phyloP scores from a whole-genome alignment of 2,329 filamentous ascomycete genomes.

The Neofusicoccum kwambonambiense region DNA sequence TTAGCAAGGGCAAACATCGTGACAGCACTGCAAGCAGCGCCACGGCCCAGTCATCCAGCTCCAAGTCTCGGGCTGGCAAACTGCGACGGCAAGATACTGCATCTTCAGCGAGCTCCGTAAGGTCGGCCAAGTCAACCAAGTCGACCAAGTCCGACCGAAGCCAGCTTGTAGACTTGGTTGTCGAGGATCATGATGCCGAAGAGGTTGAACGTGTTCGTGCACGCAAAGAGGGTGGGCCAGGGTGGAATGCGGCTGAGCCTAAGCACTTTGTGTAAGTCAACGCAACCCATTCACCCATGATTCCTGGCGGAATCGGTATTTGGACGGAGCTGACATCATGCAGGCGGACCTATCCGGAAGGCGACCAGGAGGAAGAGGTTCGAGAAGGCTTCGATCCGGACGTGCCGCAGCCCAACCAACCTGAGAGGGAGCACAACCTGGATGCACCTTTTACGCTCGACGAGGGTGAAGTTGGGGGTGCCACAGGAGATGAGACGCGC shows the following conservation, averaged over 20 bases:
- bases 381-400: slow-evolving; percentile 57
- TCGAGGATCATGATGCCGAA: slow-evolving; percentile 64
- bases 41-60: slow-evolving; percentile 28
- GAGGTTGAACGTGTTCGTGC: slow-evolving; percentile 61
- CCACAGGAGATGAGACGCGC: slow-evolving; percentile 33
- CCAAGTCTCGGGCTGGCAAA: slow-evolving; percentile 35
- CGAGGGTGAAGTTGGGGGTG: slow-evolving; percentile 40
- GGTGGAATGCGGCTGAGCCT: slow-evolving; percentile 57
- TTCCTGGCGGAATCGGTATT: neutral
- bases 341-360: slow-evolving; percentile 49
- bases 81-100: slow-evolving; percentile 50
- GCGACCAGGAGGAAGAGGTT: slow-evolving; percentile 50
- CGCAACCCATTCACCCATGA: neutral
- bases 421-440: slow-evolving; percentile 45
- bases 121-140: slow-evolving; percentile 49
- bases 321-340: slow-evolving; percentile 19
- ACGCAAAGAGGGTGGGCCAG: slow-evolving; percentile 61
- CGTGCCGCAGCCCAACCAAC: slow-evolving; percentile 41
- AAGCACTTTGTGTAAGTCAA: slow-evolving; percentile 56
- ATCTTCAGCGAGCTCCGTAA: slow-evolving; percentile 35
- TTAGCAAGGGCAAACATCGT: slow-evolving; percentile 46
- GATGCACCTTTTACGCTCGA: slow-evolving; percentile 44
- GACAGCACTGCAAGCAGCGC: slow-evolving; percentile 38
- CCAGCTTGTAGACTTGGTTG: slow-evolving; percentile 66
- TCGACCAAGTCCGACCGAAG: slow-evolving; percentile 58